Conservation (phyloP, 1,284 basidiomycete genomes). For the Chalciporus sp. region DNA sequence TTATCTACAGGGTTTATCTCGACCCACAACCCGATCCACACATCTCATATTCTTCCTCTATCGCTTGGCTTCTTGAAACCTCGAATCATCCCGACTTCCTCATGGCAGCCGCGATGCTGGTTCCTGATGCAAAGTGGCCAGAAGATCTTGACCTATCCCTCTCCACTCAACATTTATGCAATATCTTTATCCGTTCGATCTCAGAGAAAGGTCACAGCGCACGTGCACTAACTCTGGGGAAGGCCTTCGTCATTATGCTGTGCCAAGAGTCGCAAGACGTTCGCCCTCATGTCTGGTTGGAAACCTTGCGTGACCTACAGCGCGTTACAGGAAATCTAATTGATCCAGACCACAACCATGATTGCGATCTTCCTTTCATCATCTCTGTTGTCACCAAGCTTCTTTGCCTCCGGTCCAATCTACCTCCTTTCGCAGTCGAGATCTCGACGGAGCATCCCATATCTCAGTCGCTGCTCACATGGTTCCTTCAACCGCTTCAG, state of each 20-base stretch:
- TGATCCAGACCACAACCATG: not conserved
- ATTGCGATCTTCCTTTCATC: constrained; percentile 7
- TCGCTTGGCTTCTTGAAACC: constrained; percentile 15
- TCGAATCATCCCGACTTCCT: constrained; percentile 17
- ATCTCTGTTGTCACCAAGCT: constrained; percentile 6
- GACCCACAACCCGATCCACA: not conserved
- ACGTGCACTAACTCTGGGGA: constrained; percentile 6
- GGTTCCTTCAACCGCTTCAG: constrained; percentile 9
- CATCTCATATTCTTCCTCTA: constrained; percentile 1
- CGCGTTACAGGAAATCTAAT: not conserved
- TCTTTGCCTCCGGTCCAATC: not conserved
- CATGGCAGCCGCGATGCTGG: constrained; percentile 10
- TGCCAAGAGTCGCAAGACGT: not conserved
- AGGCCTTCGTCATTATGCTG: constrained; percentile 6
- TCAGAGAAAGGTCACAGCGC: not conserved
- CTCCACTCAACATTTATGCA: constrained; percentile 6
- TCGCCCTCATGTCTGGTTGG: constrained; percentile 1
- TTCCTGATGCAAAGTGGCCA: constrained; percentile 12
- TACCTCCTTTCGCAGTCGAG: not conserved
- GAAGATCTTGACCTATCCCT: constrained; percentile 7
- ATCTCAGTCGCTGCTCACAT: constrained; percentile 5
- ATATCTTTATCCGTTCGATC: constrained; percentile 9
- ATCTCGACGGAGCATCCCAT: not conserved
- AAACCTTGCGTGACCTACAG: not conserved
- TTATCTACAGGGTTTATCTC: constrained; percentile 1